Evolutionary conservation across 2,329 filamentous ascomycete genomes (phyloP), one percentile per base, ranked within the genome.

Genomic region (Blastomyces gilchristii): DNA sequence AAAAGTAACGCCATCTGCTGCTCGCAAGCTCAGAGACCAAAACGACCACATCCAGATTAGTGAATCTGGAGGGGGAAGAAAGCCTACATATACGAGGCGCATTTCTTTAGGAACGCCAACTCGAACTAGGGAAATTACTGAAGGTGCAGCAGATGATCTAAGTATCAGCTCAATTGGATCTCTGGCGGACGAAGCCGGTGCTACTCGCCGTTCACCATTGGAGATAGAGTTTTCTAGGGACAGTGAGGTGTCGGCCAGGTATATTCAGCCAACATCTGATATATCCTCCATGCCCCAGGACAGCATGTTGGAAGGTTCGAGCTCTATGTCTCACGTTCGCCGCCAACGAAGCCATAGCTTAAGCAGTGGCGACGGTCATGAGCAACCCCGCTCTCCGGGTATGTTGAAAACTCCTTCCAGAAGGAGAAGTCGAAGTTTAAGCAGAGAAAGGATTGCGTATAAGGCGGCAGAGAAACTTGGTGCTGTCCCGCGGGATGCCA

Each of bases 1-100:
- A 62, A 84, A 87, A 68, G 83, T 96, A 66, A 95, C 90, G 16
- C 92, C 92, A 16, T 91, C 89, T 49, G 82, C 82, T 31, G 79
- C 77, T 67, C 83, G 80, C 74, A 85, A 81, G 71, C 77, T 76
- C 71, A 81, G 73, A 67, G 74, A 79, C 52, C 76, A 75, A 60
- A 85, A 85, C 75, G 90, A 92, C 72, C 90, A 89, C 65, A 87
- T 94, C 76, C 91, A 96, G 73, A 95, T 90, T 63, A 89, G 94
- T 76, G 87, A 52, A 22, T 45, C 87, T 63, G 88, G 85, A 73
- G 85, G 85, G 67, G 82, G 85, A 66, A 85, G 88, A 70, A 92
- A 88, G 76, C 82, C 87, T 22, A 90, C 83, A 1, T 87, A 85
- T 73, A 85, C 83, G 50, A 82, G 83, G 66, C 85, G 86, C 67